These are phyloP conservation scores for Candida boleticola DNA, from an alignment of 805 yeast genomes.

Conservation along the genomic window DNA sequence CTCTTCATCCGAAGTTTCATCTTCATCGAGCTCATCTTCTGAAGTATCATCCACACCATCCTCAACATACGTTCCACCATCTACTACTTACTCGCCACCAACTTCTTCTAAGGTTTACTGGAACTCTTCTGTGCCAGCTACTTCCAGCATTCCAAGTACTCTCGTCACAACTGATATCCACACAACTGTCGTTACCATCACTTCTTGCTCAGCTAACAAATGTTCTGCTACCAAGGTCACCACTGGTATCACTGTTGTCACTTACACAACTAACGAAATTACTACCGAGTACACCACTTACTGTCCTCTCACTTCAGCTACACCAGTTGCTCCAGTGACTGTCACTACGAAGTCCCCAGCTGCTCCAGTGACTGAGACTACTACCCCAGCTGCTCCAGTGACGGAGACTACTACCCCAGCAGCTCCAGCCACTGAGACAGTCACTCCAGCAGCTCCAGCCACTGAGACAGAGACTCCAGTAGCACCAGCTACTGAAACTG, in stretches of 20 bases:
- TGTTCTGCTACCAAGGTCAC: slow-evolving; percentile 10
- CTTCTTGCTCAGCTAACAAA: slow-evolving; percentile 15
- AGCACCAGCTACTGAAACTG: not conserved
- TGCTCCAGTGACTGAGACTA: not conserved
- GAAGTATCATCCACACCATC: not conserved
- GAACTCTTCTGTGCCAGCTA: not conserved
- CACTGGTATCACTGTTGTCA: slow-evolving; percentile 3
- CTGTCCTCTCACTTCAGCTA: slow-evolving; percentile 13
- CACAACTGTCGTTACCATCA: slow-evolving; percentile 16
- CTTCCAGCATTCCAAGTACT: not conserved
- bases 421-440: not conserved
- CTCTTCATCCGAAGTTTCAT: not conserved
- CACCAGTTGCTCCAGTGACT: slow-evolving; percentile 5
- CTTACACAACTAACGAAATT: slow-evolving; percentile 1
- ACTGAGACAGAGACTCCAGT: slow-evolving; percentile 5
- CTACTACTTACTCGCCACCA: not conserved
- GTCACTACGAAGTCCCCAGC: not conserved
- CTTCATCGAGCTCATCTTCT: slow-evolving; percentile 4
- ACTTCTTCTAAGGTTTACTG: not conserved
- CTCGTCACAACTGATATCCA: slow-evolving; percentile 20
- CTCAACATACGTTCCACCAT: not conserved
- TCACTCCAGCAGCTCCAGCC: slow-evolving; percentile 3
- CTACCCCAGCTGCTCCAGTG: slow-evolving; percentile 8
- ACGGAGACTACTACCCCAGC: not conserved
- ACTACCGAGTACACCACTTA: slow-evolving; percentile 14